phyloP scores from a whole-genome alignment of 2,329 filamentous ascomycete genomes.

The Botrytis cinerea region DNA sequence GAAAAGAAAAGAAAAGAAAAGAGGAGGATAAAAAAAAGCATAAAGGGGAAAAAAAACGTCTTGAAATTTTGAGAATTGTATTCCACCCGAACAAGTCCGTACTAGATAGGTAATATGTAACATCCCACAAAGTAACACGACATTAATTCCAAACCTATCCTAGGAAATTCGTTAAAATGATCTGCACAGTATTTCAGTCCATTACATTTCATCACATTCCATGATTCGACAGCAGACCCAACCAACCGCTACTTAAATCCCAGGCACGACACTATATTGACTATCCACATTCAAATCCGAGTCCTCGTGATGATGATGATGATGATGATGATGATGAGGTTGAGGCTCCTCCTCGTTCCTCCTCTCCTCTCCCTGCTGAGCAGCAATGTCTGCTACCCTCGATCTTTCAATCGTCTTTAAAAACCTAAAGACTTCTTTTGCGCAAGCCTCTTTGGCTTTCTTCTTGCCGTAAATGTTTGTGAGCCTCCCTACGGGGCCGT shows the following conservation, averaged over 20 bases:
- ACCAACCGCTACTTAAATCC: background rate
- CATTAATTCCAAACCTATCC: background rate
- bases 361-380: conserved; percentile 25
- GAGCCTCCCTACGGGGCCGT: conserved; percentile 46
- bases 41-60: background rate
- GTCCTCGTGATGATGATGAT: background rate
- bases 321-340: background rate
- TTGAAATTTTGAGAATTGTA: background rate
- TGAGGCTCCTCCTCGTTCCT: background rate
- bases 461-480: conserved; percentile 50
- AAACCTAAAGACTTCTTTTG: conserved; percentile 45
- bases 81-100: background rate
- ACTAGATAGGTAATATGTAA: background rate
- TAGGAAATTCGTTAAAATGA: background rate
- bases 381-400: conserved; percentile 28
- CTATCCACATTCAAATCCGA: background rate
- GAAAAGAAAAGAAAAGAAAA: too few species aligned
- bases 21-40: too few species aligned
- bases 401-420: conserved; percentile 43
- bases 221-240: background rate
- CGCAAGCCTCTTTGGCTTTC: conserved; percentile 51
- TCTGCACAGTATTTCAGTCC: background rate
- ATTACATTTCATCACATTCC: too few species aligned
- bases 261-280: background rate
- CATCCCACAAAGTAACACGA: background rate